Percentiles rank a stretch among this genome's conserved stretches.
phyloP scores from a whole-genome alignment of 352 stramenopile genomes.

The Globisporangium alternatum region DNA sequence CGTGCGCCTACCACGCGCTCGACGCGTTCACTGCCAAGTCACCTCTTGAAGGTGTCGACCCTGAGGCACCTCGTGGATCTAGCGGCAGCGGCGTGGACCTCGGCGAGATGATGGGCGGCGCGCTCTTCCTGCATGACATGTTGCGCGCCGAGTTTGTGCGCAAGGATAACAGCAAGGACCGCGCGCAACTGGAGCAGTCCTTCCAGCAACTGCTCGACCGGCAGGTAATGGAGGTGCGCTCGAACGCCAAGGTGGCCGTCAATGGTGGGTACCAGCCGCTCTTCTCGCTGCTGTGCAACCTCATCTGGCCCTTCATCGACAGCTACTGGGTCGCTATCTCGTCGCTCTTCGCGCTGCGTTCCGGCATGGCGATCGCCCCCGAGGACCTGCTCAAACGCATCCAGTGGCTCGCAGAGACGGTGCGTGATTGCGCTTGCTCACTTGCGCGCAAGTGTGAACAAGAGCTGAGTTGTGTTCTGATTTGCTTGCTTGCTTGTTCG shows the following conservation, averaged over 20 bases:
- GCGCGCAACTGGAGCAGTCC: slow-evolving; percentile 35
- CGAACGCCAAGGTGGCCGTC: slow-evolving; percentile 12
- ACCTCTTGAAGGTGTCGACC: slow-evolving; percentile 8
- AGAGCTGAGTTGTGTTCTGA: neutral
- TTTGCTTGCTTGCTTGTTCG: neutral
- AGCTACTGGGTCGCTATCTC: slow-evolving; percentile 83
- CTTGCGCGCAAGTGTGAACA: neutral
- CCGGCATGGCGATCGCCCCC: slow-evolving; percentile 39
- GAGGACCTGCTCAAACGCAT: slow-evolving; percentile 76
- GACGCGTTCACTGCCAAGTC: slow-evolving; percentile 34
- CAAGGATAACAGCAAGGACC: slow-evolving; percentile 53
- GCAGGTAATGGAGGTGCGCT: slow-evolving; percentile 30
- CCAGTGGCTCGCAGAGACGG: slow-evolving; percentile 80
- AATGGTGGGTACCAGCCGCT: slow-evolving; percentile 29
- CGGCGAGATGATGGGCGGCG: slow-evolving; percentile 53
- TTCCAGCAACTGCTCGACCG: slow-evolving; percentile 39
- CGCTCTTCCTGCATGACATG: slow-evolving; percentile 76
- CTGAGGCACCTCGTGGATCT: neutral
- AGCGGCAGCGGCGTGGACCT: slow-evolving; percentile 32
- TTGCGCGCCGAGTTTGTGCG: slow-evolving; percentile 79
- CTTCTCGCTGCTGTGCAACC: slow-evolving; percentile 65
- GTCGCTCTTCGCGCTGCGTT: slow-evolving; percentile 67
- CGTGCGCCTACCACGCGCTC: slow-evolving; percentile 71
- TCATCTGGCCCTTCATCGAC: slow-evolving; percentile 87
- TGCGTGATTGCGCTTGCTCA: slow-evolving; percentile 6